Evolutionary conservation across 2,329 filamentous ascomycete species (phyloP).

Genomic region (Fusarium paranaense): DNA sequence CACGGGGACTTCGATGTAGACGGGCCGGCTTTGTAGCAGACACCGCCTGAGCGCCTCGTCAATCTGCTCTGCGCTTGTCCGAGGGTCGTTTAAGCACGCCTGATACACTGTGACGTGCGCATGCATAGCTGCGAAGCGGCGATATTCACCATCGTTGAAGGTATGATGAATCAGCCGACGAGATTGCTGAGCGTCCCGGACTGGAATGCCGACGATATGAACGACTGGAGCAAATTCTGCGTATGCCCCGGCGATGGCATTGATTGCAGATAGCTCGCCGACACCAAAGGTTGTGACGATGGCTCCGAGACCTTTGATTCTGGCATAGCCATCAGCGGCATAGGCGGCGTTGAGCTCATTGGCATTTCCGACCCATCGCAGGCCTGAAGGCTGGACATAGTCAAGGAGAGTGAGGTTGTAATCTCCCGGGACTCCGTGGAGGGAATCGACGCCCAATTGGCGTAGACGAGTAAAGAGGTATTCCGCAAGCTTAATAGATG

Average conservation of each 20-base stretch:
- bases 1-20: neutral
- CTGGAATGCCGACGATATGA: constrained; percentile 50
- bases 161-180: constrained; percentile 64
- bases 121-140: constrained; percentile 62
- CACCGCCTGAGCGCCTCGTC: neutral
- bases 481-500: neutral
- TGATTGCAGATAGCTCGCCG: neutral
- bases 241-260: neutral
- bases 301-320: neutral
- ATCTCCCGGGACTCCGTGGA: constrained; percentile 10
- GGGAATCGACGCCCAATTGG: constrained; percentile 5
- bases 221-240: neutral
- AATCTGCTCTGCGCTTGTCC: constrained; percentile 38
- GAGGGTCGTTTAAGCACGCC: constrained; percentile 55
- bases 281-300: neutral
- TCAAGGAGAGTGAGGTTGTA: constrained; percentile 5
- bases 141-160: constrained; percentile 66
- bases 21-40: neutral
- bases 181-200: constrained; percentile 54
- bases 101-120: constrained; percentile 62
- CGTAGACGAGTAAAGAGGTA: constrained; percentile 22
- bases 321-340: neutral
- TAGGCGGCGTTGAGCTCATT: neutral
- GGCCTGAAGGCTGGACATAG: neutral
- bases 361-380: neutral